phyloP scores from a whole-genome alignment of 75 land plant genomes.

The Selaginella tamariscina region DNA sequence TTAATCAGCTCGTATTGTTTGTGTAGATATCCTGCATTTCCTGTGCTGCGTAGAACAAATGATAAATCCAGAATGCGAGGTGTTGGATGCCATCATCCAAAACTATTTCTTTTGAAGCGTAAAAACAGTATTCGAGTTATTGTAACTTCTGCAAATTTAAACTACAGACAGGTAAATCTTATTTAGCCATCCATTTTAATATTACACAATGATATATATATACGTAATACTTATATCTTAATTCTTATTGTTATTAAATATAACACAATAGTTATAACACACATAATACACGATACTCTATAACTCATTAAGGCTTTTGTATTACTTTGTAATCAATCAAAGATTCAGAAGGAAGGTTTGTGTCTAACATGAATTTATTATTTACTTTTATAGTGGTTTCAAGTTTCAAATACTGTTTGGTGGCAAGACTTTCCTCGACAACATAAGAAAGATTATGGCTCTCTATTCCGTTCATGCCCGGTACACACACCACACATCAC shows the following conservation, averaged over 20 bases:
- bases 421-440: conserved; percentile 87
- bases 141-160: conserved; percentile 68
- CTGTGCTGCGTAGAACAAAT: conserved; percentile 30
- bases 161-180: conserved; percentile 40
- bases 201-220: background rate
- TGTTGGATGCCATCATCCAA: conserved; percentile 84
- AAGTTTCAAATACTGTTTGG: conserved; percentile 74
- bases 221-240: background rate
- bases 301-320: background rate
- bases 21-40: conserved; percentile 62
- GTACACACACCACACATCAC: too few species aligned
- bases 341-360: background rate
- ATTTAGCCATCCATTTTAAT: background rate
- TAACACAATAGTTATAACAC: background rate
- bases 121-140: conserved; percentile 47
- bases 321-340: background rate
- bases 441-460: conserved; percentile 33
- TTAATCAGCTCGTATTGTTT: background rate
- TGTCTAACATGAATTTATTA: background rate
- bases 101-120: conserved; percentile 47
- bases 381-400: conserved; percentile 47
- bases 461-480: too few species aligned
- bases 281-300: background rate
- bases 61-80: conserved; percentile 41
- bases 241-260: conserved; percentile 9